These are phyloP conservation scores for Xylaria sp. DNA, from an alignment of 2,329 filamentous ascomycete genomes.

Conservation along the genomic window DNA sequence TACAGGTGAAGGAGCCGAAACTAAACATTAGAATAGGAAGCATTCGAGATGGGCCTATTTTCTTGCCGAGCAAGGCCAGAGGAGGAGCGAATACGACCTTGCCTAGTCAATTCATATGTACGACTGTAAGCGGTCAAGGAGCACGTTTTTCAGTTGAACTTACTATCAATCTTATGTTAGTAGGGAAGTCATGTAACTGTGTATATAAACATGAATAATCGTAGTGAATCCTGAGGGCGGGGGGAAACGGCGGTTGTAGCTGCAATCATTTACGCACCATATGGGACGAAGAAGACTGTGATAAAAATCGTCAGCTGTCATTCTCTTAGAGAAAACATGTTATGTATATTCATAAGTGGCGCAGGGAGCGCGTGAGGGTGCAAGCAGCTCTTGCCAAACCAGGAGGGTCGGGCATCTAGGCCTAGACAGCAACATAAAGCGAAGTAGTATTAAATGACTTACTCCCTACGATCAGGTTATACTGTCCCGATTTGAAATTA, in stretches of 20 bases:
- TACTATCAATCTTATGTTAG: slow-evolving; percentile 20
- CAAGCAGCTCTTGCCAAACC: not conserved
- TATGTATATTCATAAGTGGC: not conserved
- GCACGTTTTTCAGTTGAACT: not conserved
- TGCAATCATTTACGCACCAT: slow-evolving; percentile 40
- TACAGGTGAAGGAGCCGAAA: slow-evolving; percentile 67
- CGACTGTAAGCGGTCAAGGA: no score
- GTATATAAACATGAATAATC: not conserved
- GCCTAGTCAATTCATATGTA: not conserved
- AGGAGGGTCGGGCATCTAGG: not conserved
- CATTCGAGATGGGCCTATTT: slow-evolving; percentile 66
- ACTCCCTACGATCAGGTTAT: slow-evolving; percentile 69
- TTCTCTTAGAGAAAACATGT: not conserved
- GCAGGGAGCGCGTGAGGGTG: not conserved
- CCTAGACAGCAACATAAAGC: not conserved
- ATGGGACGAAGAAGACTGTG: slow-evolving; percentile 51
- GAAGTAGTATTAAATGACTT: not conserved
- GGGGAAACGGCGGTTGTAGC: no score
- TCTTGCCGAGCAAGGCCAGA: slow-evolving; percentile 70
- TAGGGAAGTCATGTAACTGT: not conserved
- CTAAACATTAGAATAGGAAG: slow-evolving; percentile 69
- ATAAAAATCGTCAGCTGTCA: slow-evolving; percentile 10
- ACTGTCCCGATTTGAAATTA: slow-evolving; percentile 65
- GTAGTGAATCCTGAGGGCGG: not conserved
- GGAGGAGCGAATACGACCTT: slow-evolving; percentile 69